Evolutionary conservation across 768 basidiomycete genomes (phyloP), one percentile per base, ranked within the genome.

Genomic region (Suillus occidentalis): DNA sequence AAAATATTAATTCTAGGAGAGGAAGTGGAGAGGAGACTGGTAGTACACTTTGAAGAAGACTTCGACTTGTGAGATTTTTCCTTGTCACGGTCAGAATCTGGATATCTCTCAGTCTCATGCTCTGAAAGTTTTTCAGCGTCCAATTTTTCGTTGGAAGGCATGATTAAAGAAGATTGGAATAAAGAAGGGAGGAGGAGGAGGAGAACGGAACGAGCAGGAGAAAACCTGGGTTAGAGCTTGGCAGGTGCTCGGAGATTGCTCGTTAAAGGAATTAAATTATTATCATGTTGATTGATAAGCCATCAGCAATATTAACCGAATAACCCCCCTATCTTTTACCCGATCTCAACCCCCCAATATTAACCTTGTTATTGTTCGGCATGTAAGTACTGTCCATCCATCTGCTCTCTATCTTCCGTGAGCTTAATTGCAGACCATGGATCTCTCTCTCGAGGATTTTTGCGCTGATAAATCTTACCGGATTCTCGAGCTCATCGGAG

Each of bases 401-500:
- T 55, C 53, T 52, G 20, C 10, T 55, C 31, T 34, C 53, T 20
- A 55, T 55, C 53, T 34, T 55, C 53, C 31, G 53, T 55, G 53
- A 55, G 34, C 31, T 34, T 12, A 55, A 31, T 65, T 61, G 43
- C 62, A 61, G 59, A 39, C 53, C 40, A 74, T 75, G 73, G 64
- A 67, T 45, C 45, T 52, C 63, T 69, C 78, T 66, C 75, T 83
- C 66, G 72, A 79, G 47, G 79, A 76, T 63, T 89, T 88, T 64
- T 77, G 80, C 63, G 82, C 84, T 61, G 84, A 81, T 50, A 77
- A 80, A 60, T 75, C 79, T 72, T 96, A 95, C 75, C 84, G 87
- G 72, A 86, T 92, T 1, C 78, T 91, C 57, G 91, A 94, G 76
- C 87, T 93, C 66, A 92, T 95, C 61, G 95, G 97, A 39, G 97